phyloP scores from a whole-genome alignment of 257 asterid genomes.

The Nicotiana attenuata region DNA sequence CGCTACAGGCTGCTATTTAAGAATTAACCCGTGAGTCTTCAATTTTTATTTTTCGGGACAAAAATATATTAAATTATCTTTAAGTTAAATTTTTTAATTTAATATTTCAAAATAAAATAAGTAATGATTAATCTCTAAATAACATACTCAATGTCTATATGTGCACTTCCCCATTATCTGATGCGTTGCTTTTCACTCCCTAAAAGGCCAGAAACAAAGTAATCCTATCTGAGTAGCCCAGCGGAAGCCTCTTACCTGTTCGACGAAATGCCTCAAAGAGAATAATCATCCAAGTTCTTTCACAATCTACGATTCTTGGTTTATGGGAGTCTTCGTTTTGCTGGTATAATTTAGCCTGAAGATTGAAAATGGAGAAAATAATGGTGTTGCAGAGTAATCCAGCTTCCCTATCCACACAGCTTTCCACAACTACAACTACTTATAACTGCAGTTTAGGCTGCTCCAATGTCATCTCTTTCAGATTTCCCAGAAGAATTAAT shows the following conservation, averaged over 20 bases:
- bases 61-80: too few relatives aligned
- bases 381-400: not conserved
- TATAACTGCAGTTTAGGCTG: not conserved
- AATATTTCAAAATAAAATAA: too few relatives aligned
- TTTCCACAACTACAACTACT: not conserved
- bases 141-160: too few relatives aligned
- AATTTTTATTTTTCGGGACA: too few relatives aligned
- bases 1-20: too few relatives aligned
- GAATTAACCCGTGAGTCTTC: too few relatives aligned
- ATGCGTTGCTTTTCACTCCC: too few relatives aligned
- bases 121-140: too few relatives aligned
- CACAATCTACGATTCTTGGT: not conserved
- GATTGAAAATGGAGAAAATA: slow-evolving; percentile 3
- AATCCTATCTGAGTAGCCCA: not conserved
- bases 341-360: not conserved
- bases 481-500: not conserved
- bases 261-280: not conserved
- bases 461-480: not conserved
- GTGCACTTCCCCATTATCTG: too few relatives aligned
- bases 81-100: too few relatives aligned
- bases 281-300: not conserved
- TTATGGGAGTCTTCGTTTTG: not conserved
- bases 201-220: too few relatives aligned
- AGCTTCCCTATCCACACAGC: not conserved
- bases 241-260: not conserved